Conservation (phyloP, 2,329 filamentous ascomycete species). For the Exophiala viscosa region DNA sequence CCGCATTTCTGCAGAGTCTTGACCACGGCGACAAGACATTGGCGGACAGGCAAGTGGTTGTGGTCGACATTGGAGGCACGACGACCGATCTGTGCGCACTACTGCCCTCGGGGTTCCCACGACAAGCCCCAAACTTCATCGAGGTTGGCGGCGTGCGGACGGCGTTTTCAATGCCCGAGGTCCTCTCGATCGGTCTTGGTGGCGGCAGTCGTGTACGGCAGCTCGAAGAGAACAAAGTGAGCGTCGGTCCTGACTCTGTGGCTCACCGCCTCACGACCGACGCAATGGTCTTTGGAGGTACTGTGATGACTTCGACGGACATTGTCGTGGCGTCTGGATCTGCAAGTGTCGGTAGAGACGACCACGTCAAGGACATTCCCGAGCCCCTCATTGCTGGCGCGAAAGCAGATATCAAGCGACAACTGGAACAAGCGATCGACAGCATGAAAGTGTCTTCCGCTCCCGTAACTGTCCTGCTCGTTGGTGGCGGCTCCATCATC, state of each 20-base stretch:
- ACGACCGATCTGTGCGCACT: slow-evolving; percentile 59
- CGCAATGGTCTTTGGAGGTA: slow-evolving; percentile 53
- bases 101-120: slow-evolving; percentile 56
- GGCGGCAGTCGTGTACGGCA: slow-evolving; percentile 48
- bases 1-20: slow-evolving; percentile 54
- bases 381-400: slow-evolving; percentile 36
- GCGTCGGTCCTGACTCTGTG: slow-evolving; percentile 57
- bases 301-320: slow-evolving; percentile 52
- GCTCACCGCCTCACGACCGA: slow-evolving; percentile 50
- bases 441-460: slow-evolving; percentile 55
- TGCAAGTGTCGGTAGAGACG: slow-evolving; percentile 25
- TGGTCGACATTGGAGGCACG: slow-evolving; percentile 60
- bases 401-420: slow-evolving; percentile 40
- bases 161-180: slow-evolving; percentile 56
- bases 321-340: slow-evolving; percentile 43
- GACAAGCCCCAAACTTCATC: slow-evolving; percentile 57
- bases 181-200: slow-evolving; percentile 50
- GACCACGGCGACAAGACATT: slow-evolving; percentile 17
- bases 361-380: slow-evolving; percentile 26
- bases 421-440: slow-evolving; percentile 53
- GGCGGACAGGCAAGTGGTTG: slow-evolving; percentile 37
- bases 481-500: slow-evolving; percentile 57
- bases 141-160: slow-evolving; percentile 57
- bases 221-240: slow-evolving; percentile 33
- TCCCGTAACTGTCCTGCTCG: slow-evolving; percentile 50